Conservation (phyloP, 139 green algal genomes). For the Chlamydomonas sphaeroides region DNA sequence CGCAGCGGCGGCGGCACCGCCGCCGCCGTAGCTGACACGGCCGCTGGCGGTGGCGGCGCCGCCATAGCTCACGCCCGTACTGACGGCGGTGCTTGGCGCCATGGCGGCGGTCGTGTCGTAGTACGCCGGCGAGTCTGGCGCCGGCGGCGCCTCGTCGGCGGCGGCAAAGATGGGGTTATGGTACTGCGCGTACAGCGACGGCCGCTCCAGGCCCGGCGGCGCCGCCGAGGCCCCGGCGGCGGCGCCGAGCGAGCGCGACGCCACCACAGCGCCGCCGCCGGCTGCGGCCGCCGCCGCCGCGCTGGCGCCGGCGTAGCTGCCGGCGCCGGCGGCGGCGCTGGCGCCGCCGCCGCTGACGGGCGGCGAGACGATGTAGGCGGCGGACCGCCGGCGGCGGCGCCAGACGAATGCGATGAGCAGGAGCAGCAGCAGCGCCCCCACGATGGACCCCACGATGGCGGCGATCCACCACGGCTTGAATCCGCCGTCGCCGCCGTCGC, state of each 20-base stretch:
- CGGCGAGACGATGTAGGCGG: too few relatives aligned
- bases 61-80: too few relatives aligned
- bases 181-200: conserved; percentile 8
- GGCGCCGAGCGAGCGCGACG: not conserved
- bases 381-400: not conserved
- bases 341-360: not conserved
- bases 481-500: not conserved
- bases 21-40: too few relatives aligned
- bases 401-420: not conserved
- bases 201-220: conserved; percentile 12
- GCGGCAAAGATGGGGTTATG: conserved; percentile 11
- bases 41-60: too few relatives aligned
- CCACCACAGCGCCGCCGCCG: too few relatives aligned
- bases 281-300: not conserved
- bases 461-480: conserved; percentile 24
- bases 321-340: not conserved
- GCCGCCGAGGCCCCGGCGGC: not conserved
- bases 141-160: not conserved
- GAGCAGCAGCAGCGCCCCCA: conserved; percentile 19
- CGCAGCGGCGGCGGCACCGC: too few relatives aligned
- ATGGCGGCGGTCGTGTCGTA: too few relatives aligned
- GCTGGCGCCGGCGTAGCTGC: not conserved
- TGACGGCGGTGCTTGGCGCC: too few relatives aligned
- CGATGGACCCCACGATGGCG: conserved; percentile 5
- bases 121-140: too few relatives aligned